phyloP scores from a whole-genome alignment of 768 basidiomycete species.

The Amanita phalloides region DNA sequence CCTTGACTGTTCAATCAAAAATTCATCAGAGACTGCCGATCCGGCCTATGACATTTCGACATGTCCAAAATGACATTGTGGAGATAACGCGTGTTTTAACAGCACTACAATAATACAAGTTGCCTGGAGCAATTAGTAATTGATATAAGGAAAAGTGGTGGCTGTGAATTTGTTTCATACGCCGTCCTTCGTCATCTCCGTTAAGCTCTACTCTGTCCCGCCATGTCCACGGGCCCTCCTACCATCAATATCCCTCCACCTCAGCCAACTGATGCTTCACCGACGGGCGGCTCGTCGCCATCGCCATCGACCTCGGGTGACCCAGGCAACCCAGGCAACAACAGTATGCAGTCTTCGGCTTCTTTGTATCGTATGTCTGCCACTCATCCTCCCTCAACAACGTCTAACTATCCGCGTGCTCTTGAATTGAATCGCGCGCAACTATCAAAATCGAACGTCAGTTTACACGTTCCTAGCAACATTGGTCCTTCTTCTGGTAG shows the following conservation, averaged over 20 bases:
- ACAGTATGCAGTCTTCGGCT: conserved; percentile 15
- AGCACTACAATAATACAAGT: too few relatives aligned
- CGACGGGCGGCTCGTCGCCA: not conserved
- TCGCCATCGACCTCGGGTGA: not conserved
- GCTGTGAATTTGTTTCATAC: conserved; percentile 5
- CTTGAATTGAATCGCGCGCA: not conserved
- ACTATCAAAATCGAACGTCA: conserved; percentile 9
- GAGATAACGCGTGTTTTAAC: too few relatives aligned
- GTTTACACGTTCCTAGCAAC: conserved; percentile 51
- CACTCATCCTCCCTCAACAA: not conserved
- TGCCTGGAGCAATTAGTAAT: too few relatives aligned
- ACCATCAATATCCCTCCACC: not conserved
- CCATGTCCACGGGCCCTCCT: conserved; percentile 6
- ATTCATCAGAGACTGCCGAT: too few relatives aligned
- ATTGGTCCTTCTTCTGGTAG: conserved; percentile 52
- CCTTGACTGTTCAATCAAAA: too few relatives aligned
- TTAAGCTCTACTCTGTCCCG: not conserved
- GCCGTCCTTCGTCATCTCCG: too few relatives aligned
- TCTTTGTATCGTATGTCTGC: conserved; percentile 22
- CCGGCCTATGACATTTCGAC: too few relatives aligned
- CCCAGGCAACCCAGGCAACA: not conserved
- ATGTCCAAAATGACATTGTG: too few relatives aligned
- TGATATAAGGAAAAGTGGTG: not conserved
- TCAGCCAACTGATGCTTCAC: not conserved
- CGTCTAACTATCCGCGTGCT: not conserved